phyloP scores from a whole-genome alignment of 768 basidiomycete species.

The Ramaria sp. region DNA sequence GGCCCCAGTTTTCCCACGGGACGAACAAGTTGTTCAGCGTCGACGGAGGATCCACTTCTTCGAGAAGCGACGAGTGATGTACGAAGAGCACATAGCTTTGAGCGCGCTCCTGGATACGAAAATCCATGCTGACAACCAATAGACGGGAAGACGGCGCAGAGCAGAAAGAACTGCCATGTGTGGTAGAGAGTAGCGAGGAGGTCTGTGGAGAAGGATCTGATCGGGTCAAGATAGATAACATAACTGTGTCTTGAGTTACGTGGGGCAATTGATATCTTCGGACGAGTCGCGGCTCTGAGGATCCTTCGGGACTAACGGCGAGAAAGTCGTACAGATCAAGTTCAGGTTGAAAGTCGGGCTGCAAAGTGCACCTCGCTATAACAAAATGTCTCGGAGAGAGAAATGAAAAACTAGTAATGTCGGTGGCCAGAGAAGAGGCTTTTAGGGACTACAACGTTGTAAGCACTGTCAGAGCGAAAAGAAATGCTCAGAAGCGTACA shows the following conservation, averaged over 20 bases:
- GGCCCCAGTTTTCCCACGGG: slow-evolving; percentile 45
- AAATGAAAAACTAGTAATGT: slow-evolving; percentile 17
- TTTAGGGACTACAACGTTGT: not conserved
- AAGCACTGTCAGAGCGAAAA: not conserved
- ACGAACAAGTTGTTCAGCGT: slow-evolving; percentile 15
- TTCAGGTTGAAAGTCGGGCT: not conserved
- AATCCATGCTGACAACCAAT: not conserved
- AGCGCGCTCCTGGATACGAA: not conserved
- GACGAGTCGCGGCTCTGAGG: not conserved
- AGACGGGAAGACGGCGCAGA: not conserved
- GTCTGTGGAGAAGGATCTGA: slow-evolving; percentile 3
- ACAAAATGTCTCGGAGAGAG: slow-evolving; percentile 17
- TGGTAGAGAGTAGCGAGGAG: not conserved
- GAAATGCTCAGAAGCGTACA: slow-evolving; percentile 28
- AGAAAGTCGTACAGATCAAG: slow-evolving; percentile 5
- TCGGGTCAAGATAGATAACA: not conserved
- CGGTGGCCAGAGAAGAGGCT: slow-evolving; percentile 1
- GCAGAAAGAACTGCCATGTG: not conserved
- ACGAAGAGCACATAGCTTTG: slow-evolving; percentile 31
- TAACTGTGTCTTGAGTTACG: not conserved
- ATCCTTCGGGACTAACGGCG: too few relatives aligned
- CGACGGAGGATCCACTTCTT: slow-evolving; percentile 13
- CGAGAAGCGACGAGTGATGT: slow-evolving; percentile 27
- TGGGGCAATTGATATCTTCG: slow-evolving; percentile 1
- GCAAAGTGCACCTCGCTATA: slow-evolving; percentile 3